Evolutionary conservation across 345 rosid species (phyloP).

Genomic region (Eucalyptus sp.): DNA sequence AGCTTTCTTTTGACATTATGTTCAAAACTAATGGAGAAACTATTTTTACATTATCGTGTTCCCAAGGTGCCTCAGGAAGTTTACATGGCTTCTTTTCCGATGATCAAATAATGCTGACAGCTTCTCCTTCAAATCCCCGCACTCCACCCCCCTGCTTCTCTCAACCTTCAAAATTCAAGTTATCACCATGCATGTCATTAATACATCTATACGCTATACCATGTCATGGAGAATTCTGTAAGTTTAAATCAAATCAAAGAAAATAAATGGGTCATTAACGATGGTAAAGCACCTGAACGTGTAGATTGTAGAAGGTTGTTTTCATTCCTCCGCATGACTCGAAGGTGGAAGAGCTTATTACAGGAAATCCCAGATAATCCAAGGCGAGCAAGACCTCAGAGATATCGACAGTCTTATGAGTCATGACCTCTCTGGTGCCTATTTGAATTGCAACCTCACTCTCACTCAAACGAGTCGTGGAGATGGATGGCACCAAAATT

Average conservation of each 20-base stretch:
- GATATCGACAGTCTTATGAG: neutral
- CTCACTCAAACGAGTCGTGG: slow-evolving; percentile 23
- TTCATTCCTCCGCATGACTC: slow-evolving; percentile 24
- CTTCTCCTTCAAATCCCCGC: slow-evolving; percentile 16
- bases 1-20: neutral
- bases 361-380: slow-evolving; percentile 28
- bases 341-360: slow-evolving; percentile 38
- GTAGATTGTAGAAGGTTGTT: slow-evolving; percentile 35
- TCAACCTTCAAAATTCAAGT: neutral
- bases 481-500: neutral
- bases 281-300: slow-evolving; percentile 35
- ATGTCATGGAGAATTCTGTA: neutral
- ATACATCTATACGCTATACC: too few species aligned
- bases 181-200: neutral
- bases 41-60: neutral
- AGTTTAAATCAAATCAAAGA: neutral
- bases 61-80: neutral
- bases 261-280: neutral
- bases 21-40: neutral
- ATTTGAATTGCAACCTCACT: slow-evolving; percentile 42
- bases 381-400: slow-evolving; percentile 29
- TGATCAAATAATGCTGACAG: neutral
- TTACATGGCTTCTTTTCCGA: too few species aligned
- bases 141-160: neutral
- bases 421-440: neutral